Conservation (phyloP, 2,329 filamentous ascomycete genomes). For the Alternaria ethzedia region DNA sequence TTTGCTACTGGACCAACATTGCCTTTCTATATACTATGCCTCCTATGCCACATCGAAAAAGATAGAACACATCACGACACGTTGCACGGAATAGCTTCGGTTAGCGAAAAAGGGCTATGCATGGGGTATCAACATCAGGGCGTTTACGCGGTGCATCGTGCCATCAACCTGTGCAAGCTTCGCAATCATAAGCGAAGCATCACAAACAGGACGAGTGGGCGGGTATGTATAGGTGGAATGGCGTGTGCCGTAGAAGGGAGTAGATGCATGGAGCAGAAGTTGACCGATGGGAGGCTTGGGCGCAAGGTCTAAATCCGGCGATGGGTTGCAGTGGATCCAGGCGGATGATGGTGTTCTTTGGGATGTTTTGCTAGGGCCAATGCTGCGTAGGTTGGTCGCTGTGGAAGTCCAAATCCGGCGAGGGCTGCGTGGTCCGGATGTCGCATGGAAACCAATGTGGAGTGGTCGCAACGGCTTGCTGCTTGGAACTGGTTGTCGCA, state of each 20-base stretch:
- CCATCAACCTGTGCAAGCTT: background rate
- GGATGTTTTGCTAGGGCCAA: background rate
- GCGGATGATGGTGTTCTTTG: background rate
- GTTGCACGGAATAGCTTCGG: background rate
- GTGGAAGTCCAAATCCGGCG: background rate
- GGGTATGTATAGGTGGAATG: background rate
- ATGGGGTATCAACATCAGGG: background rate
- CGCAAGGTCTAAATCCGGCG: background rate
- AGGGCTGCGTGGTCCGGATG: background rate
- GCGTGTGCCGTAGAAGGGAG: background rate
- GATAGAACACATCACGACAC: background rate
- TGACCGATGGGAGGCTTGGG: background rate
- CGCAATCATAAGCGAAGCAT: conserved; percentile 9
- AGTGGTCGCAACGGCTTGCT: conserved; percentile 1
- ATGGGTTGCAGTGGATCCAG: background rate
- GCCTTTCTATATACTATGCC: background rate
- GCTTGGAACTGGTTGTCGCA: conserved; percentile 5
- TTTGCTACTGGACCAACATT: background rate
- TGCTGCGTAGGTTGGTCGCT: background rate
- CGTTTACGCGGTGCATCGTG: background rate
- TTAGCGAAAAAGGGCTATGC: background rate
- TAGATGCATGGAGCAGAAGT: background rate
- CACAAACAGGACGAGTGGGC: background rate
- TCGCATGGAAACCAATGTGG: background rate
- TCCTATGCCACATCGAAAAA: background rate